Percentiles rank a stretch among this genome's conserved stretches.
These are phyloP conservation scores for Raphanus hybrid DNA, from an alignment of 441 rosid species.

Conservation along the genomic window DNA sequence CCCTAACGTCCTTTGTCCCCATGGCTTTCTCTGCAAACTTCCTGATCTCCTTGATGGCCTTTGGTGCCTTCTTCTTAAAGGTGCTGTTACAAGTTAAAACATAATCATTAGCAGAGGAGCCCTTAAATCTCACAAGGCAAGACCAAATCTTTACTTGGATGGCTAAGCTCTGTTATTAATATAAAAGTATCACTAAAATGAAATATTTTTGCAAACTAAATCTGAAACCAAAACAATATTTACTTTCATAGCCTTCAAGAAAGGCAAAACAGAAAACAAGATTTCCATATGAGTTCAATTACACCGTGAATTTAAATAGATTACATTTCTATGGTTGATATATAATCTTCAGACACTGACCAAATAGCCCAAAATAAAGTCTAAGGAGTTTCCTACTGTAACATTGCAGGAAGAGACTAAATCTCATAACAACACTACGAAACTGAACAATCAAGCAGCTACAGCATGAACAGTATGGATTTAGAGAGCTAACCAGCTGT, in stretches of 20 bases:
- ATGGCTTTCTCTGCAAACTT: slow-evolving; percentile 88
- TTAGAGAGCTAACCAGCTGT: slow-evolving; percentile 58
- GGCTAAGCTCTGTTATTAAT: too few relatives aligned
- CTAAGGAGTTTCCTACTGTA: too few relatives aligned
- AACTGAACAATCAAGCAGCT: too few relatives aligned
- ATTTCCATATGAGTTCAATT: not conserved
- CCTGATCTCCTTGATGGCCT: slow-evolving; percentile 85
- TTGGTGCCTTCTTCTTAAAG: slow-evolving; percentile 95
- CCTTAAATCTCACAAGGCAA: too few relatives aligned
- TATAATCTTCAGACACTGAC: not conserved
- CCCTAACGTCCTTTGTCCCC: slow-evolving; percentile 79
- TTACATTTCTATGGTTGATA: not conserved
- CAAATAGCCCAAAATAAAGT: not conserved
- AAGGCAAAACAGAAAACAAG: not conserved
- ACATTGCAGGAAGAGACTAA: too few relatives aligned
- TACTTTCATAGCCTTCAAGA: not conserved
- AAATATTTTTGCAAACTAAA: not conserved
- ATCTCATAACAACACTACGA: too few relatives aligned
- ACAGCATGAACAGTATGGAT: not conserved
- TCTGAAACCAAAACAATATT: not conserved
- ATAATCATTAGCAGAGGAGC: too few relatives aligned
- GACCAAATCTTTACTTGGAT: too few relatives aligned
- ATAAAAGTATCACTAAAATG: not conserved
- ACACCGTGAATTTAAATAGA: not conserved
- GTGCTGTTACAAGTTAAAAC: slow-evolving; percentile 47